Conservation (phyloP, 108 stramenopile genomes). For the Bacterosira constricta region DNA sequence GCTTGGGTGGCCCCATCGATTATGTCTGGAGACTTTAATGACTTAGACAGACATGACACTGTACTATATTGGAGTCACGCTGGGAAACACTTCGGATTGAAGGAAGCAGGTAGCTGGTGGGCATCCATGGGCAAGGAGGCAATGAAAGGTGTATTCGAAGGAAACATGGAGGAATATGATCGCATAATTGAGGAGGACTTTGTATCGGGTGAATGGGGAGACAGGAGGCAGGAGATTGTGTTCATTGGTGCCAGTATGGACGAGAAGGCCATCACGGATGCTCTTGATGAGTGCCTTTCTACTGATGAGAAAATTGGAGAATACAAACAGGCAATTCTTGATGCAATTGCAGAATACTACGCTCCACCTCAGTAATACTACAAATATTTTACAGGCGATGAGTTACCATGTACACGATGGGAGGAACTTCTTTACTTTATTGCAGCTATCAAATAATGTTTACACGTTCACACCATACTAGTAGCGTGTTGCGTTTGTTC, state of each 20-base stretch:
- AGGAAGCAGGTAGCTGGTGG: slow-evolving; percentile 91
- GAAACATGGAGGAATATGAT: slow-evolving; percentile 61
- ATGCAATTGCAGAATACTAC: slow-evolving; percentile 17
- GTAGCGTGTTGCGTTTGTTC: too few relatives aligned
- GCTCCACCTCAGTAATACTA: slow-evolving; percentile 1
- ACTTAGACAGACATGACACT: slow-evolving; percentile 4
- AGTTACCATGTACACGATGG: too few relatives aligned
- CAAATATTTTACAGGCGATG: too few relatives aligned
- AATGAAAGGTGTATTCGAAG: slow-evolving; percentile 59
- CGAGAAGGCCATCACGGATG: slow-evolving; percentile 34
- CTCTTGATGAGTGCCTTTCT: slow-evolving; percentile 55
- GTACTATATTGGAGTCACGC: slow-evolving; percentile 94
- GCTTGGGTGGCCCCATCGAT: slow-evolving; percentile 86
- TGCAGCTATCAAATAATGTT: too few relatives aligned
- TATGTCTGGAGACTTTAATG: slow-evolving; percentile 49
- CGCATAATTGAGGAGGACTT: slow-evolving; percentile 78
- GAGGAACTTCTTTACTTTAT: too few relatives aligned
- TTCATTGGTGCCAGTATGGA: slow-evolving; percentile 63
- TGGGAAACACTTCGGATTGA: slow-evolving; percentile 86
- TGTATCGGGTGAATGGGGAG: slow-evolving; percentile 67
- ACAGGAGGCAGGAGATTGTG: slow-evolving; percentile 73
- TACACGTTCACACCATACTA: too few relatives aligned
- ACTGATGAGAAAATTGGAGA: slow-evolving; percentile 54
- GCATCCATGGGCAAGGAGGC: slow-evolving; percentile 59
- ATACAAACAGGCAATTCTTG: slow-evolving; percentile 20